Evolutionary conservation across 1,284 basidiomycete genomes (phyloP), one percentile per base, ranked within the genome.

Genomic region (Sanghuangporus sanghuang): DNA sequence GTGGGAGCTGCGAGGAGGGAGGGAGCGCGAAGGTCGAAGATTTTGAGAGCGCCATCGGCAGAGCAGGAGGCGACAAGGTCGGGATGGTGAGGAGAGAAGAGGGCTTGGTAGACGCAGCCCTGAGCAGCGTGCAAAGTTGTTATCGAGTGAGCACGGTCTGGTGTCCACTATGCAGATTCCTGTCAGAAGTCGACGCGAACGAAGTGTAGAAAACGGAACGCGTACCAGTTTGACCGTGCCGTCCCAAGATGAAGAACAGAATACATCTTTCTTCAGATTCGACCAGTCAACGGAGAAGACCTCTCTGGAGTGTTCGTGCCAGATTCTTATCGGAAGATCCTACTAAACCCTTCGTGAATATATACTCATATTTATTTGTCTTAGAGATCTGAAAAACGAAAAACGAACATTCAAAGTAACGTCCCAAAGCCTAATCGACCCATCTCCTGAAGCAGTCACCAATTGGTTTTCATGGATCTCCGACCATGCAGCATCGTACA

Each of bases 241-340:
- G 73, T 99, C 96, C 96, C 96, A 98, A 23, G 90, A 93, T 1
- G 89, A 85, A 1, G 93, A 95, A 4, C 85, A 85, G 74, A 99
- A 98, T 1, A 85, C 81, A 66, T 94, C 89, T 74, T 99, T 99
- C 69, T 92, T 87, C 64, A 97, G 76, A 74, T 98, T 98, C 67
- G 92, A 96, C 96, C 96, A 99, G 74, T 99, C 94, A 11, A 98
- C 85, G n/a, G 90, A 91, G 77, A 94, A 96, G 6, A 95, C 93
- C 73, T 99, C 96, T 52, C 90, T 85, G 6, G 86, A 84, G 73
- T 99, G 96, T 75, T 98, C 96, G 68, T 93, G 88, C 96, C 96
- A 99, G 58, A 86, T 86, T 63, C 88, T 86, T 64, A 98, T 90
- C 0, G 96, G 96, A 66, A 90, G 84, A 70, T 95, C 89, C 90